These are phyloP conservation scores for Geotrichum klebahnii DNA, from an alignment of 1,139 yeast species.

Conservation along the genomic window DNA sequence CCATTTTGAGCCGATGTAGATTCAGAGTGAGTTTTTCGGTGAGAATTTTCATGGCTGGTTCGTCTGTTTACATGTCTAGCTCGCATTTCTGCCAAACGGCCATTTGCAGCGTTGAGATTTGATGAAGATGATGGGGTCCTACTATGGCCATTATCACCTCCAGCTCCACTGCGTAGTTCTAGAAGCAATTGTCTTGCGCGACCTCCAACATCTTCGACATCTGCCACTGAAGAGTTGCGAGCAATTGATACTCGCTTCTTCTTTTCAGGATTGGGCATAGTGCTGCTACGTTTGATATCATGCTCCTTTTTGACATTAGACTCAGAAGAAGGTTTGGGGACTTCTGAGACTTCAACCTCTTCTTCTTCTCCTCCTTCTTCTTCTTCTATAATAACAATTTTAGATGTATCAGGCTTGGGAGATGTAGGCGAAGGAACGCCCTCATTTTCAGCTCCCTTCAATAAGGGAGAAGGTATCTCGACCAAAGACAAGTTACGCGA, in stretches of 20 bases:
- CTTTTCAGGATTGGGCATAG: background rate
- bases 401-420: background rate
- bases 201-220: constrained; percentile 47
- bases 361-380: background rate
- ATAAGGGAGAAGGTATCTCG: constrained; percentile 5
- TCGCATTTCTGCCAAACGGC: constrained; percentile 22
- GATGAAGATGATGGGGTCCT: constrained; percentile 2
- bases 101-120: constrained; percentile 3
- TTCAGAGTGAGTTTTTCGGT: constrained; percentile 2
- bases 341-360: background rate
- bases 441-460: background rate
- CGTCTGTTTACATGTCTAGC: constrained; percentile 22
- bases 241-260: background rate
- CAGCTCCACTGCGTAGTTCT: constrained; percentile 48
- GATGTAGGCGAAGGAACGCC: background rate
- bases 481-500: constrained; percentile 2
- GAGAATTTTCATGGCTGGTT: background rate
- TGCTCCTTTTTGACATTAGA: background rate
- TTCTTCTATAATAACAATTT: background rate
- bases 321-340: background rate
- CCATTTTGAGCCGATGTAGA: background rate
- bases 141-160: constrained; percentile 19
- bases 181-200: constrained; percentile 59
- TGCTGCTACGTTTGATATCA: background rate
- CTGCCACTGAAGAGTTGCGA: constrained; percentile 42